Conservation (phyloP, 1,139 yeast genomes). For the Yamadazyma atlantica region DNA sequence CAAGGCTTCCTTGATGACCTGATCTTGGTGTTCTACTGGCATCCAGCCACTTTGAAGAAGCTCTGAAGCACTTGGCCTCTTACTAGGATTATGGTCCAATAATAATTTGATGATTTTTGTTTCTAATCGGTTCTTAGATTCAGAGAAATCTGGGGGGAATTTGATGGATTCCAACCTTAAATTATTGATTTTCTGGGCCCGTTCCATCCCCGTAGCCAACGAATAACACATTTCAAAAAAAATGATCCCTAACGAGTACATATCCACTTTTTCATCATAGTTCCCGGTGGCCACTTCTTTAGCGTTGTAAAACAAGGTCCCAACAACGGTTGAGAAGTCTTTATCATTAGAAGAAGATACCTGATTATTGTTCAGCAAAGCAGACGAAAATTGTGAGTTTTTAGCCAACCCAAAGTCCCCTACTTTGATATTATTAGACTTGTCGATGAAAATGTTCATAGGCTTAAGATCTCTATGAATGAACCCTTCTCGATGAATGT, state of each 20-base stretch:
- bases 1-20: slow-evolving; percentile 82
- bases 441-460: slow-evolving; percentile 91
- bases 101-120: slow-evolving; percentile 62
- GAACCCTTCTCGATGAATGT: slow-evolving; percentile 90
- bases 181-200: slow-evolving; percentile 66
- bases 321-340: slow-evolving; percentile 87
- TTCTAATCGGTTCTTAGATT: slow-evolving; percentile 52
- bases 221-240: slow-evolving; percentile 93
- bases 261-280: slow-evolving; percentile 90
- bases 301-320: slow-evolving; percentile 92
- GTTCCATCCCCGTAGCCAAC: slow-evolving; percentile 87
- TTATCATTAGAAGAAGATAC: slow-evolving; percentile 45
- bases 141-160: slow-evolving; percentile 67
- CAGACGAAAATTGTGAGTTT: slow-evolving; percentile 53
- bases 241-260: slow-evolving; percentile 92
- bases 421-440: slow-evolving; percentile 81
- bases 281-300: slow-evolving; percentile 78
- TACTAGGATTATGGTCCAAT: slow-evolving; percentile 73
- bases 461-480: slow-evolving; percentile 96
- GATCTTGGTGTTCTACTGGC: slow-evolving; percentile 89
- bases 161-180: slow-evolving; percentile 58
- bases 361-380: slow-evolving; percentile 41
- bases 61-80: slow-evolving; percentile 76
- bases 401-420: slow-evolving; percentile 98
- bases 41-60: slow-evolving; percentile 77